A percentile compares a stretch with the other conserved stretches of the same genome.
phyloP scores from a whole-genome alignment of 176 grass and related monocot species.

The Puya raimondii region DNA sequence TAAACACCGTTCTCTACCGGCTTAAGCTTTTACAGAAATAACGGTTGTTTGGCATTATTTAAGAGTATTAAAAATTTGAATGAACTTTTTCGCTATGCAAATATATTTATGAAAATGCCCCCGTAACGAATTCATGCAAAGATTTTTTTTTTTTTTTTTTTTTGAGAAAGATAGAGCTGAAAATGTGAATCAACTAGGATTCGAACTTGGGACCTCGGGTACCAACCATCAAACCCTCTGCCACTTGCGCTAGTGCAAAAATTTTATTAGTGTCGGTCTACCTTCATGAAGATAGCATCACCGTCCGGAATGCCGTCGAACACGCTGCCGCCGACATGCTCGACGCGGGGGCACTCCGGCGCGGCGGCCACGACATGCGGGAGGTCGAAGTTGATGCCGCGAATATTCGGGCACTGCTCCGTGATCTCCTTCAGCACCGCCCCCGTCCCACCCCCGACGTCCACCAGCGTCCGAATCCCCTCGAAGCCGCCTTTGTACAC shows the following conservation, averaged over 20 bases:
- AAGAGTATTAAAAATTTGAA: neutral
- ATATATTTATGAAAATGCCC: neutral
- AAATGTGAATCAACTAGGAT: no score
- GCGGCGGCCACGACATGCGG: conserved; percentile 24
- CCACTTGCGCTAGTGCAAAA: no score
- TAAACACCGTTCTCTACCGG: no score
- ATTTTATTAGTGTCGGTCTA: neutral
- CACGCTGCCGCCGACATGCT: conserved; percentile 24
- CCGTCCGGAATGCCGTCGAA: conserved; percentile 17
- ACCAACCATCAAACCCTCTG: no score
- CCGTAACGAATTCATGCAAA: no score
- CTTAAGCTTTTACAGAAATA: no score
- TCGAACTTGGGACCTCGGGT: no score
- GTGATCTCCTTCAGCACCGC: conserved; percentile 16
- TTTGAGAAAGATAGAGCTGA: no score
- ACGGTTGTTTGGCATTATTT: no score
- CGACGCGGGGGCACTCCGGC: conserved; percentile 18
- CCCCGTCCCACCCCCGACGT: conserved; percentile 28
- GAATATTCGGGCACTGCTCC: neutral
- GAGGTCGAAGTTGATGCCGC: conserved; percentile 31
- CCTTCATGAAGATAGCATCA: conserved; percentile 25
- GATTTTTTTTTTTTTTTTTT: no score
- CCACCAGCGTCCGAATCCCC: conserved; percentile 19
- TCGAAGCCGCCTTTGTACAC: conserved; percentile 7
- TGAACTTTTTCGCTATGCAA: no score